Base-by-base conservation (phyloP, 192 early-diverging fungal genomes). In the Gaertneriomyces sp. region DNA sequence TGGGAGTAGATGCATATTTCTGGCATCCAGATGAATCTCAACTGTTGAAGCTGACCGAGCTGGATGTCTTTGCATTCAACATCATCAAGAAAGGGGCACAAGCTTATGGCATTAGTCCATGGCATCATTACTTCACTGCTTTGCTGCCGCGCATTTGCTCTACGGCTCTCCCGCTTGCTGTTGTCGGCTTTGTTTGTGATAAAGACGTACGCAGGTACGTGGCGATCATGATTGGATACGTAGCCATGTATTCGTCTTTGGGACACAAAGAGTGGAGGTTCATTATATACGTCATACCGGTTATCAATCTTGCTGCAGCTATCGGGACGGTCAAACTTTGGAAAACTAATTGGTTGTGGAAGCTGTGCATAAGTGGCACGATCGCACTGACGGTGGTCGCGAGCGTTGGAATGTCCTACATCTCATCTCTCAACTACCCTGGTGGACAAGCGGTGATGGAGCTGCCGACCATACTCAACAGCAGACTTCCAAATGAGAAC, bases 191-290 rank as follows among this genome's bases (percentile, higher is more conserved):
- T 39, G n/a, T 51, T 6, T 42, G 51, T 0, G 83, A 88, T 63
- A 56, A 6, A 4, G 76, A 85, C 20, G 73, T 76, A 6, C 68
- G 81, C 12, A 75, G 75, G 10, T 71, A 89, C 7, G 69, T 90
- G 4, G 41, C 74, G 9, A 88, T 90, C 0, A 76, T 75, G 4
- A 7, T 80, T 4, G 69, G 77, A 1, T 91, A 86, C 61, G 78
- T 94, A 9, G 53, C 63, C 3, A 38, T 84, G 4, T 91, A 92
- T 56, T 94, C 92, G 14, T 76, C 83, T 33, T 78, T 93, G 43
- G 81, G 83, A 10, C 96, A 98, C 74, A 98, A 98, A 72, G 96
- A 98, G 68, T 95, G 93, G 92, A 79, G 96, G 11, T 98, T 98
- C 70, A 83, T 98, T 1, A 71, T 96, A 3, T 92, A 94, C 25